These are phyloP conservation scores for Usnea hakonensis DNA, from an alignment of 495 filamentous ascomycete species.

Conservation along the genomic window DNA sequence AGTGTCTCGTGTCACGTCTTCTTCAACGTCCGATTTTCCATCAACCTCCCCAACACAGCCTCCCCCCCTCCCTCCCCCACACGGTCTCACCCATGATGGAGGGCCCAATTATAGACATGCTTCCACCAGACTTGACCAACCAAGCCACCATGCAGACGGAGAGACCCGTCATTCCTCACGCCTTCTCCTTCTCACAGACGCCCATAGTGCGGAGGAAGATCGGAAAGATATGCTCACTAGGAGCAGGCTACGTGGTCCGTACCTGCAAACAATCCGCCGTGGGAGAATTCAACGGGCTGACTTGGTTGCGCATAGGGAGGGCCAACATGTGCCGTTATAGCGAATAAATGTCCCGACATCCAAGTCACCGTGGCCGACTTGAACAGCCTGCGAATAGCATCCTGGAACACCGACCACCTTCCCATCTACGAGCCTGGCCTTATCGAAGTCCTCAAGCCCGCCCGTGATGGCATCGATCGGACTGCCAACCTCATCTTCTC, in stretches of 20 bases:
- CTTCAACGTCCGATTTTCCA: not conserved
- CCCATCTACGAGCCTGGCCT: conserved; percentile 75
- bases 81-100: not conserved
- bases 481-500: conserved; percentile 62
- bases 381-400: conserved; percentile 53
- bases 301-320: conserved; percentile 44
- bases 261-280: not conserved
- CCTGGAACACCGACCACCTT: conserved; percentile 65
- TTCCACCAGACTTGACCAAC: not conserved
- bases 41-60: not conserved
- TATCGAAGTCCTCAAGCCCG: conserved; percentile 53
- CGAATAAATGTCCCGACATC: conserved; percentile 60
- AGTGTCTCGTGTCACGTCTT: not conserved
- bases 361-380: conserved; percentile 65
- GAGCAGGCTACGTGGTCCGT: conserved; percentile 19
- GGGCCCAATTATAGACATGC: not conserved
- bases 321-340: conserved; percentile 68
- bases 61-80: no score
- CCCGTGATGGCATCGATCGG: conserved; percentile 47
- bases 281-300: not conserved
- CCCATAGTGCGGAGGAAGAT: conserved; percentile 5
- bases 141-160: not conserved
- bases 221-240: conserved; percentile 14
- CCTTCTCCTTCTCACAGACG: not conserved
- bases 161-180: not conserved